Evolutionary conservation across 805 yeast species (phyloP).

Genomic region (Yamadazyma sp.): DNA sequence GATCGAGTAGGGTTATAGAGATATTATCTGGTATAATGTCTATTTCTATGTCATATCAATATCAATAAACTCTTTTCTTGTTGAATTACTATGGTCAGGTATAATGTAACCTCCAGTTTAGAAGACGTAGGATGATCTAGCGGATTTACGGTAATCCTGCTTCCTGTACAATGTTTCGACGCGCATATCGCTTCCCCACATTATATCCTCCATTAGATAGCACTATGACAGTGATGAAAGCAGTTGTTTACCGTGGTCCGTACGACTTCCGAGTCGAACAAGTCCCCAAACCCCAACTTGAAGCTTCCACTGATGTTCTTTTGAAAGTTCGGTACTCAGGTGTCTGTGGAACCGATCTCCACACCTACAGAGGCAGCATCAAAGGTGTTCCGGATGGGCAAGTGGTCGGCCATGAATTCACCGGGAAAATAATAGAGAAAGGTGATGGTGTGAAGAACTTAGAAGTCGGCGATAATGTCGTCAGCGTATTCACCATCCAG

Average conservation of each 20-base stretch:
- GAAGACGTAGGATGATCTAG: too few species aligned
- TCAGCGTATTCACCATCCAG: slow-evolving; percentile 52
- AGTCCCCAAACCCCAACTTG: slow-evolving; percentile 40
- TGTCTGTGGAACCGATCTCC: slow-evolving; percentile 57
- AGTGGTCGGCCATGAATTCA: slow-evolving; percentile 54
- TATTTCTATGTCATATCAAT: too few species aligned
- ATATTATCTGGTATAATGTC: too few species aligned
- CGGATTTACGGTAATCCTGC: too few species aligned
- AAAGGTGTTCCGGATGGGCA: slow-evolving; percentile 25
- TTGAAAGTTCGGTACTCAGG: slow-evolving; percentile 49
- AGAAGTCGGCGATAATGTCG: slow-evolving; percentile 46
- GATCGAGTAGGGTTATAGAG: too few species aligned
- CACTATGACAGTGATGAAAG: slow-evolving; percentile 52
- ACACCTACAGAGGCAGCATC: slow-evolving; percentile 53
- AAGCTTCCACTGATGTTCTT: slow-evolving; percentile 42
- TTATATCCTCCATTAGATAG: too few species aligned
- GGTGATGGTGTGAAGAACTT: slow-evolving; percentile 36
- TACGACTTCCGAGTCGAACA: slow-evolving; percentile 38
- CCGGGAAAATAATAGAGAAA: slow-evolving; percentile 42
- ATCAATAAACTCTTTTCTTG: too few species aligned
- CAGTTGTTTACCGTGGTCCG: slow-evolving; percentile 50
- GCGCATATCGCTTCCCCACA: too few species aligned
- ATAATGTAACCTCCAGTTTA: too few species aligned
- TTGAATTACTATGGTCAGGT: too few species aligned
- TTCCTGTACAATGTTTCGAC: too few species aligned